phyloP scores from a whole-genome alignment of 2,329 filamentous ascomycete species.

The Fusarium concolor region DNA sequence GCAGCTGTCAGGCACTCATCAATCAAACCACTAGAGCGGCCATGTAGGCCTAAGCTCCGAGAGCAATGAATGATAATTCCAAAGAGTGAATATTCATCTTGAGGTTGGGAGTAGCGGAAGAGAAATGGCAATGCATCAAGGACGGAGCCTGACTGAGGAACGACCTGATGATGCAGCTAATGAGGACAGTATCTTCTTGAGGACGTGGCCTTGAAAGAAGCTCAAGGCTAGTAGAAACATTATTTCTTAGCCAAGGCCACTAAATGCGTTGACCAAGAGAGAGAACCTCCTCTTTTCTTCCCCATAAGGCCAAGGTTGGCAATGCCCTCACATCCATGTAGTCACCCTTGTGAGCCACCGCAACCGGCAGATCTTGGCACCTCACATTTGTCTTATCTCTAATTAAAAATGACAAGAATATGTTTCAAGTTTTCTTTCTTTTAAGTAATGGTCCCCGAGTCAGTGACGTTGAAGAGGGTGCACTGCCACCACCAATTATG shows the following conservation, averaged over 20 bases:
- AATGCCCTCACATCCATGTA: not conserved
- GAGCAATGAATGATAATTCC: not conserved
- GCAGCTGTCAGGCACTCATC: not conserved
- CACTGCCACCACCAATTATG: slow-evolving; percentile 42
- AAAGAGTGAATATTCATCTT: no score
- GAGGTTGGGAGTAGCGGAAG: no score
- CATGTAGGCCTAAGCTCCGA: no score
- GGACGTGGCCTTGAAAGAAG: no score
- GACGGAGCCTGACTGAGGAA: no score
- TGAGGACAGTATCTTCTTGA: no score
- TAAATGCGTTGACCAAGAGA: not conserved
- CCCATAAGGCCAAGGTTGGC: no score
- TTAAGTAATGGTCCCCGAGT: not conserved
- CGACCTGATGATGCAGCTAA: no score
- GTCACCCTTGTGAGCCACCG: not conserved
- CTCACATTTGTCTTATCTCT: not conserved
- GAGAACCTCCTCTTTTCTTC: not conserved
- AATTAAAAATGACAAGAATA: not conserved
- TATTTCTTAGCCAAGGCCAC: not conserved
- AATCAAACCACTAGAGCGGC: not conserved
- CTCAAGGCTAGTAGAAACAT: no score
- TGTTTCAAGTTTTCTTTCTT: not conserved
- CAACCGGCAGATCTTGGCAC: not conserved
- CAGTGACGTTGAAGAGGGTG: slow-evolving; percentile 33
- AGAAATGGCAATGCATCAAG: no score